phyloP scores from a whole-genome alignment of 139 green algal genomes.

The Monoraphidium neglectum region DNA sequence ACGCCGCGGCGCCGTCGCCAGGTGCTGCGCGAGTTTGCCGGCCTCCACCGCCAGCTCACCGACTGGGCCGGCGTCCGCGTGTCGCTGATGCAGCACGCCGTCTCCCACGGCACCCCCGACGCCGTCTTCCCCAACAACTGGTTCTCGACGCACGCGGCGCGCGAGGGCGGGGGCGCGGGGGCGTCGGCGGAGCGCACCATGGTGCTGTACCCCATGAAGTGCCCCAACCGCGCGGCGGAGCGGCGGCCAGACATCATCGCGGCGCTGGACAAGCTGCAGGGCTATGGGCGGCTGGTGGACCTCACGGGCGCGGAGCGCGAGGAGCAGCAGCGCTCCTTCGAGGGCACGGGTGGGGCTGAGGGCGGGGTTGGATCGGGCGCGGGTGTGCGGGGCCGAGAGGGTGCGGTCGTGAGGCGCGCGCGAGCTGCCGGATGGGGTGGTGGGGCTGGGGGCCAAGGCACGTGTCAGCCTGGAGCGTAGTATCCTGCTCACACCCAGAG shows the following conservation, averaged over 20 bases:
- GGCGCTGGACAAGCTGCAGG: constrained; percentile 44
- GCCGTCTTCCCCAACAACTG: constrained; percentile 99
- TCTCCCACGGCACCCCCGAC: constrained; percentile 88
- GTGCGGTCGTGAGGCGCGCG: neutral
- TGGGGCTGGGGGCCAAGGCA: no score
- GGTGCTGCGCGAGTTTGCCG: constrained; percentile 82
- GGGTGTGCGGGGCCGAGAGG: neutral
- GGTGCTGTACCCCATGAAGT: constrained; percentile 95
- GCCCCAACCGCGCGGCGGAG: constrained; percentile 83
- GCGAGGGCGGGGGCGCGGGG: constrained; percentile 31
- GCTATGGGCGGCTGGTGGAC: constrained; percentile 71
- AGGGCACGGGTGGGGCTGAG: constrained; percentile 74
- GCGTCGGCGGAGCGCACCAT: constrained; percentile 64
- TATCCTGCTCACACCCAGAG: no score
- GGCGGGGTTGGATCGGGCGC: neutral
- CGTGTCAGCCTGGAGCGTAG: no score
- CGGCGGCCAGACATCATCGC: constrained; percentile 76
- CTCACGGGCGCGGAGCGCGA: constrained; percentile 57
- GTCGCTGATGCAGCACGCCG: constrained; percentile 73
- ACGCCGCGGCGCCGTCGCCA: no score
- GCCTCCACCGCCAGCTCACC: constrained; percentile 77
- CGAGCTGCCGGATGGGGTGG: no score
- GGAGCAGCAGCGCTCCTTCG: constrained; percentile 65
- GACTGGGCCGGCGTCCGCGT: constrained; percentile 67
- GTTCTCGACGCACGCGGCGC: constrained; percentile 60